phyloP scores from a whole-genome alignment of 1,284 basidiomycete genomes.

The Cryptococcus jaspeensis region DNA sequence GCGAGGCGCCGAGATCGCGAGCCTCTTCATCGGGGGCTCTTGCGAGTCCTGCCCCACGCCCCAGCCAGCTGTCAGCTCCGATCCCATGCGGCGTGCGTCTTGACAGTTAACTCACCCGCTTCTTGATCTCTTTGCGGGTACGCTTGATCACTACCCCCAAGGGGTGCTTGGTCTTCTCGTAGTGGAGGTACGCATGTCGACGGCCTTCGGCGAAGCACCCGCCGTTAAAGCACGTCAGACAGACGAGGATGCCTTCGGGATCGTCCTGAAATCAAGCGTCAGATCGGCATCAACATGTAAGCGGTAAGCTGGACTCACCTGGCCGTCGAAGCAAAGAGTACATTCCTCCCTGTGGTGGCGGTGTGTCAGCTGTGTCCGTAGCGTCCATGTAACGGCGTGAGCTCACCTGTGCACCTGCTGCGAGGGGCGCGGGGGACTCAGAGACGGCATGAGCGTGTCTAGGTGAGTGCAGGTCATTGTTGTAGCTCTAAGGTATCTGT shows the following conservation, averaged over 20 bases:
- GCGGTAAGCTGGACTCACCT: conserved; percentile 57
- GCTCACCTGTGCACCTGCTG: conserved; percentile 51
- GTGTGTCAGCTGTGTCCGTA: conserved; percentile 1
- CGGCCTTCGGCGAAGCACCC: conserved; percentile 64
- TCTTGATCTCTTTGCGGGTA: conserved; percentile 63
- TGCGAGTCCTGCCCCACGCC: conserved; percentile 54
- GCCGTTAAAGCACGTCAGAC: conserved; percentile 90
- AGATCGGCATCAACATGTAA: too few species aligned
- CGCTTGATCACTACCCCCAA: conserved; percentile 82
- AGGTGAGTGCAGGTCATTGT: conserved; percentile 42
- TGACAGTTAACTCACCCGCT: conserved; percentile 59
- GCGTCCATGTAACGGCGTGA: background rate
- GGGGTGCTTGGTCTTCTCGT: conserved; percentile 67
- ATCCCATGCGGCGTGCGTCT: background rate
- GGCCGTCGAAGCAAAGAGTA: conserved; percentile 93
- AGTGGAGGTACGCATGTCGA: conserved; percentile 71
- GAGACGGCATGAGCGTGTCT: conserved; percentile 16
- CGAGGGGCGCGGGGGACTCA: conserved; percentile 36
- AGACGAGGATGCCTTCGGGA: conserved; percentile 79
- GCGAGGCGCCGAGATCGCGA: conserved; percentile 78
- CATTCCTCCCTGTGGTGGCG: conserved; percentile 47
- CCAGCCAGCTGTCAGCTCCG: background rate
- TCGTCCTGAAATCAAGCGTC: conserved; percentile 59
- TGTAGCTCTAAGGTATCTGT: background rate
- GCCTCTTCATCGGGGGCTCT: conserved; percentile 84